Percentiles rank a stretch among this genome's conserved stretches.
These are phyloP conservation scores for Simplicillium sp. DNA, from an alignment of 2,329 filamentous ascomycete species.

Conservation along the genomic window DNA sequence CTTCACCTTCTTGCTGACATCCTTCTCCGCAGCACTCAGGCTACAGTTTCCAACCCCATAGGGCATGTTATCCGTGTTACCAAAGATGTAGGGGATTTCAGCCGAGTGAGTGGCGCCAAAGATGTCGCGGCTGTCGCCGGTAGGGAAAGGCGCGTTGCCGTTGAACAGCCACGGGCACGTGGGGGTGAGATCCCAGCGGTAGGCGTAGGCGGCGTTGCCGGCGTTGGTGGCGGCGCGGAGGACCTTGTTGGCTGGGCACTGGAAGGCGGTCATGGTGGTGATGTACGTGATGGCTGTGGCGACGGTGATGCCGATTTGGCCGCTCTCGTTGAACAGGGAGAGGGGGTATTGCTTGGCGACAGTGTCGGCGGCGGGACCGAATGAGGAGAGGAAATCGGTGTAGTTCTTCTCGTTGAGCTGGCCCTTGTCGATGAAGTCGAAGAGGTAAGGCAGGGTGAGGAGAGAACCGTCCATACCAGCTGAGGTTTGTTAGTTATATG, in stretches of 20 bases:
- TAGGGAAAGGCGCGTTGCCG: slow-evolving; percentile 4
- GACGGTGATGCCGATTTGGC: slow-evolving; percentile 5
- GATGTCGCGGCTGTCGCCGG: background rate
- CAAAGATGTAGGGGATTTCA: slow-evolving; percentile 11
- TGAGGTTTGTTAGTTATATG: slow-evolving; percentile 1
- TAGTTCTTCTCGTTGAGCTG: slow-evolving; percentile 9
- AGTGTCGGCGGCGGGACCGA: slow-evolving; percentile 3
- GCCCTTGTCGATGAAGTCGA: background rate
- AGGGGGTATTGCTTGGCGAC: slow-evolving; percentile 9
- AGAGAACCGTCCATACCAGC: slow-evolving; percentile 7
- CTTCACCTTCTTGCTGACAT: slow-evolving; percentile 6
- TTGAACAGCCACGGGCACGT: slow-evolving; percentile 9
- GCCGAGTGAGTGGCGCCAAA: slow-evolving; percentile 9
- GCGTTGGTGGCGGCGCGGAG: slow-evolving; percentile 6
- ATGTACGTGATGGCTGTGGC: slow-evolving; percentile 8
- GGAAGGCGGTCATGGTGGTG: slow-evolving; percentile 7
- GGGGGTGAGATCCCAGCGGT: slow-evolving; percentile 8
- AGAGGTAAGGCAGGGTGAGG: slow-evolving; percentile 5
- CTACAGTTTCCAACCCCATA: slow-evolving; percentile 9
- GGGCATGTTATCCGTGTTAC: slow-evolving; percentile 8
- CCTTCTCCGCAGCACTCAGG: slow-evolving; percentile 4
- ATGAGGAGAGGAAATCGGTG: slow-evolving; percentile 7
- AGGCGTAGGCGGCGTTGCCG: slow-evolving; percentile 8
- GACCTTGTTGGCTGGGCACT: slow-evolving; percentile 6
- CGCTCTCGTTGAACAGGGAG: slow-evolving; percentile 7